A percentile compares a stretch with the other conserved stretches of the same genome.
These are phyloP conservation scores for Spergularia marina DNA, from an alignment of 148 eudicot genomes.

Conservation along the genomic window DNA sequence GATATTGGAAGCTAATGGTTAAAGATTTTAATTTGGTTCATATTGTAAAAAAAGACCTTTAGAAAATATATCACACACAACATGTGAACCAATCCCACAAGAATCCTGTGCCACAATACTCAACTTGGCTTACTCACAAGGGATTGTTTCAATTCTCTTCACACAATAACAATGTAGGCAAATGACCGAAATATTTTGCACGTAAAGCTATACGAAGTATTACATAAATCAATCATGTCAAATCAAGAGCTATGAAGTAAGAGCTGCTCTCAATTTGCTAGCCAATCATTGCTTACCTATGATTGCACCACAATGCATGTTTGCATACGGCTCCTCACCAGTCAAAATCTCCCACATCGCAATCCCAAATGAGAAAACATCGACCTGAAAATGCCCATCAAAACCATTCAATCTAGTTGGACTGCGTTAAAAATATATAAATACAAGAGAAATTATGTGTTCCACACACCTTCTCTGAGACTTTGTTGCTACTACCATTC, in stretches of 20 bases:
- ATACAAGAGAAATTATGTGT: neutral
- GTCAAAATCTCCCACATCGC: slow-evolving; percentile 94
- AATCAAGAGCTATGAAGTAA: neutral
- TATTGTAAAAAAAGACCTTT: neutral
- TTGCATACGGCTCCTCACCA: slow-evolving; percentile 89
- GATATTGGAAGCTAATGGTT: neutral
- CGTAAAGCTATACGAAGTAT: neutral
- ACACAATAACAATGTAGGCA: neutral
- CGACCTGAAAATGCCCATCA: slow-evolving; percentile 58
- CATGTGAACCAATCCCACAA: neutral
- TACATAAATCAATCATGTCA: neutral
- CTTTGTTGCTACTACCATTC: slow-evolving; percentile 82
- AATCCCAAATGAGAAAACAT: slow-evolving; percentile 93
- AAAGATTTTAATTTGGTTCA: neutral
- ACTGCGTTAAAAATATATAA: neutral
- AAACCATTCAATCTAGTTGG: neutral
- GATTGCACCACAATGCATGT: slow-evolving; percentile 95
- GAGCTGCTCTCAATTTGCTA: neutral
- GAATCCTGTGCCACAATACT: neutral
- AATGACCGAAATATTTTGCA: neutral
- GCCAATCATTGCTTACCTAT: slow-evolving; percentile 51
- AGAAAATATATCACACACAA: neutral
- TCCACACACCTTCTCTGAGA: slow-evolving; percentile 76
- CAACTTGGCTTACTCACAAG: neutral
- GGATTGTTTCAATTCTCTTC: neutral